phyloP scores from a whole-genome alignment of 2,329 filamentous ascomycete genomes.

The Cytospora piceae region DNA sequence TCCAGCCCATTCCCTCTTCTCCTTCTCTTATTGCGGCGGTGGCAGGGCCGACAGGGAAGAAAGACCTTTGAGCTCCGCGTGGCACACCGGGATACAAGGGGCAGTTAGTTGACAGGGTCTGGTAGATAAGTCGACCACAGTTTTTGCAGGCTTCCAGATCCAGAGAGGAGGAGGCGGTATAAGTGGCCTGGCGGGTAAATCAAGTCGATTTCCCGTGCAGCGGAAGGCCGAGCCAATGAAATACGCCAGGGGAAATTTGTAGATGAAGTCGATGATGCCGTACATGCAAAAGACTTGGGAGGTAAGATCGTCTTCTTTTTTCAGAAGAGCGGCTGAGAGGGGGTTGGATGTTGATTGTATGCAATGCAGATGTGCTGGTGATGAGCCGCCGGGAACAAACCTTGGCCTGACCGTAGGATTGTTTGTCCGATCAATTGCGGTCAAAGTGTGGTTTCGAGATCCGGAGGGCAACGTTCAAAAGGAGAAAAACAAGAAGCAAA shows the following conservation, averaged over 20 bases:
- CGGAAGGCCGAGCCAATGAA: conserved; percentile 18
- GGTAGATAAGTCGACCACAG: conserved; percentile 5
- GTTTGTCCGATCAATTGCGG: not conserved
- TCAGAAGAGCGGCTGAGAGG: too few species aligned
- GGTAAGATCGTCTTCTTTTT: too few species aligned
- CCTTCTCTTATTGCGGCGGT: conserved; percentile 3
- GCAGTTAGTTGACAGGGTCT: conserved; percentile 15
- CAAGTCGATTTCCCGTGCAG: conserved; percentile 14
- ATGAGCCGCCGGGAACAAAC: not conserved
- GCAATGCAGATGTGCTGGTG: not conserved
- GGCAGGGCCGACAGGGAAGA: conserved; percentile 16
- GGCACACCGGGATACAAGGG: not conserved
- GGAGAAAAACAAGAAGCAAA: not conserved
- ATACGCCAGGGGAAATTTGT: conserved; percentile 9
- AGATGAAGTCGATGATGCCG: conserved; percentile 4
- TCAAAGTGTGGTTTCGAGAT: not conserved
- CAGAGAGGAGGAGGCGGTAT: not conserved
- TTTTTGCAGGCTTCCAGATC: not conserved
- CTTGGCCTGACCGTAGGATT: not conserved
- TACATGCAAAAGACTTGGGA: not conserved
- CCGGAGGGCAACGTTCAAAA: not conserved
- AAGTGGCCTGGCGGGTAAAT: conserved; percentile 8
- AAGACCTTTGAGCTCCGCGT: not conserved
- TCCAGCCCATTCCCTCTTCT: conserved; percentile 11
- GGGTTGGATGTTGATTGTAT: too few species aligned